These are phyloP conservation scores for Gossypium schwendimanii DNA, from an alignment of 441 rosid species.

Conservation along the genomic window DNA sequence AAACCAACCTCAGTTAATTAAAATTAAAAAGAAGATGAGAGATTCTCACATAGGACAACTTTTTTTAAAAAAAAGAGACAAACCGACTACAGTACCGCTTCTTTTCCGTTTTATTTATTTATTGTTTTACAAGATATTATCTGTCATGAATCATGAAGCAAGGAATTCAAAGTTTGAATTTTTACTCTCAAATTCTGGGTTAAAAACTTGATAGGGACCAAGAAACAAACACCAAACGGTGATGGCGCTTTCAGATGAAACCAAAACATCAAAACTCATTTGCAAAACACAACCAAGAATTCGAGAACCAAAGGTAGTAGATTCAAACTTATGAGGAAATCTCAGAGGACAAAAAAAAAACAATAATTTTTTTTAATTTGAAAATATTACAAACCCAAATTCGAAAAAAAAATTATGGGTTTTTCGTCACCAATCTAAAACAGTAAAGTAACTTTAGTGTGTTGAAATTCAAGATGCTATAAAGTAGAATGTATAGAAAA, in stretches of 20 bases:
- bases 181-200: background rate
- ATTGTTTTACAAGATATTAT: background rate
- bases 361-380: background rate
- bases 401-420: conserved; percentile 5
- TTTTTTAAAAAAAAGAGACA: background rate
- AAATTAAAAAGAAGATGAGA: background rate
- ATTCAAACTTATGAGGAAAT: background rate
- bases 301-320: background rate
- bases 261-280: background rate
- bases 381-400: background rate
- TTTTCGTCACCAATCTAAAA: conserved; percentile 11
- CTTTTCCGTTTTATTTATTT: background rate
- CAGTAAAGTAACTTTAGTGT: conserved; percentile 30
- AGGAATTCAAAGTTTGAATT: background rate
- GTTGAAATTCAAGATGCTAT: conserved; percentile 15
- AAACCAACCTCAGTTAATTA: conserved; percentile 1
- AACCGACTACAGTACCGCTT: background rate
- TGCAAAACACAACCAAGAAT: background rate
- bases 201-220: background rate
- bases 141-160: background rate
- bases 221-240: background rate
- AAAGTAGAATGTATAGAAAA: conserved; percentile 9
- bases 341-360: background rate
- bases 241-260: background rate
- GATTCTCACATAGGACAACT: background rate